Conservation (phyloP, 2,329 filamentous ascomycete species). For the Ophiostoma ulmi region DNA sequence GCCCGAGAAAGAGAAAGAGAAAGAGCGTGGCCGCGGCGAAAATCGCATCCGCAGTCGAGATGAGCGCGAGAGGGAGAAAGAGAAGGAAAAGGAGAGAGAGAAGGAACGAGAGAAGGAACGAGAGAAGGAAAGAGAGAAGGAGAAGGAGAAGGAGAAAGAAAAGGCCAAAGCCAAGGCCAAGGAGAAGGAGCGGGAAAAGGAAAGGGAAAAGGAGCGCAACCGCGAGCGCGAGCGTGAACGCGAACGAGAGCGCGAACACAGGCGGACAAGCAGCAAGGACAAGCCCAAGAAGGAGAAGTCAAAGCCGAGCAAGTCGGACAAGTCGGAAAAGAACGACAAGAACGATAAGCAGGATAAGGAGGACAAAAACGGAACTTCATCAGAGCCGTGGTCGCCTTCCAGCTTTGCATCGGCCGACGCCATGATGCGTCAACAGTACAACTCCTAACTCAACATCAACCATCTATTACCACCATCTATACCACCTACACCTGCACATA, state of each 20-base stretch:
- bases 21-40: background rate
- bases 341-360: slow-evolving; percentile 17
- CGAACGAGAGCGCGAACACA: slow-evolving; percentile 18
- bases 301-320: slow-evolving; percentile 19
- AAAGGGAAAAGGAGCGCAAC: background rate
- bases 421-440: slow-evolving; percentile 9
- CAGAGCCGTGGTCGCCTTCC: slow-evolving; percentile 24
- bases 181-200: slow-evolving; percentile 17
- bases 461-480: background rate
- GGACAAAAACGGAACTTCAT: slow-evolving; percentile 22
- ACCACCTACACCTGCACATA: background rate
- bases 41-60: slow-evolving; percentile 17
- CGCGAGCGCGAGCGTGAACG: slow-evolving; percentile 18
- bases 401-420: background rate
- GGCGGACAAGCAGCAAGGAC: slow-evolving; percentile 13
- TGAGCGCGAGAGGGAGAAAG: slow-evolving; percentile 20
- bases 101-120: slow-evolving; percentile 28
- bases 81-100: slow-evolving; percentile 19
- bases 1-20: background rate
- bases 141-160: slow-evolving; percentile 8
- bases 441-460: background rate
- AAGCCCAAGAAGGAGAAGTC: slow-evolving; percentile 10
- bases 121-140: background rate
- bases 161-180: slow-evolving; percentile 8
- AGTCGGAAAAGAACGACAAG: slow-evolving; percentile 16